A percentile compares a stretch with the other conserved stretches of the same genome.
Evolutionary conservation across 2,329 filamentous ascomycete species (phyloP).

Genomic region (Pyrenochaeta sp.): DNA sequence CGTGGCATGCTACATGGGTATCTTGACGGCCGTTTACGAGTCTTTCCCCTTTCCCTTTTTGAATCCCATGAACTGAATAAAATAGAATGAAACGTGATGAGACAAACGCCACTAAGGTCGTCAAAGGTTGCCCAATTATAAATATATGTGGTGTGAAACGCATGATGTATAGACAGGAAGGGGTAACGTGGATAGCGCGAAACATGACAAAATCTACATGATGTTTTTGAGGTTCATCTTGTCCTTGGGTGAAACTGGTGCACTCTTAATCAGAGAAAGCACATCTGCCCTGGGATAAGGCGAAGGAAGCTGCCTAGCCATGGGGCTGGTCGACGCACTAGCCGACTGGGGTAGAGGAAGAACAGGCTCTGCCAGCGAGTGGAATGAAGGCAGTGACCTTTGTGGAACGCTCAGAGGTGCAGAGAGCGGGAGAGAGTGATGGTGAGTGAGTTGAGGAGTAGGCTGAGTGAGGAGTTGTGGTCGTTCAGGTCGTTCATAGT

Average conservation of each 20-base stretch:
- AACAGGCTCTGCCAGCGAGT: slow-evolving; percentile 41
- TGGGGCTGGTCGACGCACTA: slow-evolving; percentile 33
- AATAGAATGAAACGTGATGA: slow-evolving; percentile 6
- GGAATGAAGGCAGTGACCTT: slow-evolving; percentile 40
- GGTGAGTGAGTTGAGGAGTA: slow-evolving; percentile 37
- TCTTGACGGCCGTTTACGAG: slow-evolving; percentile 18
- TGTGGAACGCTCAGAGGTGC: slow-evolving; percentile 32
- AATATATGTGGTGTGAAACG: slow-evolving; percentile 18
- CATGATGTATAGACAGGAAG: slow-evolving; percentile 23
- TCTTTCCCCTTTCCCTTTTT: slow-evolving; percentile 12
- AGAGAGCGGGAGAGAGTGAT: slow-evolving; percentile 41
- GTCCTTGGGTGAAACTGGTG: slow-evolving; percentile 43
- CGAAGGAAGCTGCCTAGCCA: slow-evolving; percentile 40
- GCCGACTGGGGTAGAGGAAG: slow-evolving; percentile 33
- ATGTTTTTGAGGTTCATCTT: slow-evolving; percentile 46
- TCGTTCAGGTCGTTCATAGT: slow-evolving; percentile 34
- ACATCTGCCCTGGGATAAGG: slow-evolving; percentile 32
- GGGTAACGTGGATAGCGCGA: slow-evolving; percentile 28
- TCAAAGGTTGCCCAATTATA: slow-evolving; percentile 23
- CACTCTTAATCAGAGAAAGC: slow-evolving; percentile 33
- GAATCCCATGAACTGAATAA: slow-evolving; percentile 9
- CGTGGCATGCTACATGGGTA: slow-evolving; percentile 21
- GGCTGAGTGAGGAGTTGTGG: slow-evolving; percentile 44
- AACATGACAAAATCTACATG: slow-evolving; percentile 38
- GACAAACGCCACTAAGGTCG: slow-evolving; percentile 18